Evolutionary conservation across 768 basidiomycete species (phyloP).

Genomic region (Leccinum longicurvipes): DNA sequence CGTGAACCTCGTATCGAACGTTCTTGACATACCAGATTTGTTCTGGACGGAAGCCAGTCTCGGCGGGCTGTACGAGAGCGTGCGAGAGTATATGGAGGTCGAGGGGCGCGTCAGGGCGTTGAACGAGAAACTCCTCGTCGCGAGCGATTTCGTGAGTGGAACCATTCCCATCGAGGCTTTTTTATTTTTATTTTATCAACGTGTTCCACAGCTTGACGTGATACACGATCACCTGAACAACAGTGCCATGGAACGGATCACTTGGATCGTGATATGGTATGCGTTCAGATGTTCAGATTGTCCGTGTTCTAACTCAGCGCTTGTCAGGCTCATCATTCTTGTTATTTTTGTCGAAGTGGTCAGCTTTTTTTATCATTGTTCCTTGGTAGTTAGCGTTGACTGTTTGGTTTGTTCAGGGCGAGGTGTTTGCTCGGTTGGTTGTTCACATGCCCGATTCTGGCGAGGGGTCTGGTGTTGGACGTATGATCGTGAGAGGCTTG

Average conservation of each 20-base stretch:
- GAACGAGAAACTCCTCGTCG: constrained; percentile 85
- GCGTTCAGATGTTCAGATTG: constrained; percentile 40
- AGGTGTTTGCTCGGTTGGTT: constrained; percentile 72
- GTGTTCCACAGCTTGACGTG: constrained; percentile 64
- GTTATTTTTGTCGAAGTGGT: constrained; percentile 88
- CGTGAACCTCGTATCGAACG: constrained; percentile 88
- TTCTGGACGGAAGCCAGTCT: constrained; percentile 95
- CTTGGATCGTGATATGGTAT: constrained; percentile 71
- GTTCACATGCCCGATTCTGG: constrained; percentile 44
- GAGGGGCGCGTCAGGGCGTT: constrained; percentile 75
- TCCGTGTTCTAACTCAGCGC: constrained; percentile 26
- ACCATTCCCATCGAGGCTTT: neutral
- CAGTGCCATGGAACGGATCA: constrained; percentile 86
- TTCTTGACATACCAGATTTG: constrained; percentile 88
- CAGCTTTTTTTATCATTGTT: constrained; percentile 21
- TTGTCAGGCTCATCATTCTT: constrained; percentile 77
- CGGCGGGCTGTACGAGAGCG: constrained; percentile 86
- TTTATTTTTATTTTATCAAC: neutral
- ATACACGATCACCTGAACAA: constrained; percentile 94
- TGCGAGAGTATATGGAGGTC: constrained; percentile 94
- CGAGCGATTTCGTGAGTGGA: constrained; percentile 77
- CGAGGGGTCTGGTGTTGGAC: neutral
- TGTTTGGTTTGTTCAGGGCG: constrained; percentile 47
- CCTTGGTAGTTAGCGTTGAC: neutral
- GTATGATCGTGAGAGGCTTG: constrained; percentile 7